Evolutionary conservation across 805 yeast genomes (phyloP).

Genomic region (Teunomyces lycoperdinae): DNA sequence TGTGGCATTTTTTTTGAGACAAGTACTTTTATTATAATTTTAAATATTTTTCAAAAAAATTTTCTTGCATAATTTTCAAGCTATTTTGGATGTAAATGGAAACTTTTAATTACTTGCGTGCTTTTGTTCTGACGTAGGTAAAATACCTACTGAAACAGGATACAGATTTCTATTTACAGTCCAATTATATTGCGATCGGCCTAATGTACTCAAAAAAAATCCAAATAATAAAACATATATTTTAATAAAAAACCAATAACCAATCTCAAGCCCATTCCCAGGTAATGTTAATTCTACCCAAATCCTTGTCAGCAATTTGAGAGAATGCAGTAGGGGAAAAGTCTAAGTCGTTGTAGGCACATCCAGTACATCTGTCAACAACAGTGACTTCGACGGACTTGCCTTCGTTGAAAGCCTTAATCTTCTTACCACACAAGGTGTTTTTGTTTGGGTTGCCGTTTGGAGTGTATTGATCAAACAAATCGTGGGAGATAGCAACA

Average conservation of each 20-base stretch:
- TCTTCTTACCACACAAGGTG: conserved; percentile 53
- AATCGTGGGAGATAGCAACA: conserved; percentile 49
- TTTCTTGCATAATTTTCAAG: not conserved
- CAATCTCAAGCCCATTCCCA: conserved; percentile 38
- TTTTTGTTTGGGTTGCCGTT: conserved; percentile 41
- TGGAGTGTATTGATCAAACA: conserved; percentile 34
- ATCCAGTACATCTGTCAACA: conserved; percentile 57
- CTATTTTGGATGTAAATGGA: too few species aligned
- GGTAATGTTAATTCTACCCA: conserved; percentile 52
- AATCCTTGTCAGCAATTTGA: conserved; percentile 46
- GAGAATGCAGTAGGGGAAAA: conserved; percentile 60
- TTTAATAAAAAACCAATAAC: not conserved
- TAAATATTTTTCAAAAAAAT: not conserved
- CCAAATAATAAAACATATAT: not conserved
- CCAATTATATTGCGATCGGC: not conserved
- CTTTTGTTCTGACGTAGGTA: too few species aligned
- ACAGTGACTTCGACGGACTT: conserved; percentile 56
- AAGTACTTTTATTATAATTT: not conserved
- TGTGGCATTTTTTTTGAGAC: not conserved
- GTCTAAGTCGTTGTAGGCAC: conserved; percentile 50
- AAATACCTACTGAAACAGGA: too few species aligned
- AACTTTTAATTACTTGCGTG: too few species aligned
- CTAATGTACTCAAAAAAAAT: not conserved
- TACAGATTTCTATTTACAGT: too few species aligned
- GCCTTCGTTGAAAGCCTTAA: conserved; percentile 45